Conservation (phyloP, 129 eudicot genomes). For the Saposhnikovia divaricata region DNA sequence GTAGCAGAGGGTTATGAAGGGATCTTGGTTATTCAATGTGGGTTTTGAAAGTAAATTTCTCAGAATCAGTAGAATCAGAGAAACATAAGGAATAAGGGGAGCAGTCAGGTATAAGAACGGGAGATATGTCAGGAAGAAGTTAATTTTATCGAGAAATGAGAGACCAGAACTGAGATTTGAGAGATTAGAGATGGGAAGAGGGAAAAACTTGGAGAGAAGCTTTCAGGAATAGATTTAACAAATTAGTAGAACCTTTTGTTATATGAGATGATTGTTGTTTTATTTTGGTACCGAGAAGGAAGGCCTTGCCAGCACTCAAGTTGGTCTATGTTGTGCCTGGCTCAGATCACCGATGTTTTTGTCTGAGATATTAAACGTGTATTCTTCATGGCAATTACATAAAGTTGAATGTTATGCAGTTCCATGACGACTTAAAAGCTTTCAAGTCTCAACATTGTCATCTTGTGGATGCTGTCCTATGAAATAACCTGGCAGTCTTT, state of each 20-base stretch:
- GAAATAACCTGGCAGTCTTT: no score
- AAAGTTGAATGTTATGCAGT: no score
- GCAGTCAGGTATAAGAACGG: not conserved
- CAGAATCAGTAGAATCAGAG: not conserved
- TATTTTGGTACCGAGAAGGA: no score
- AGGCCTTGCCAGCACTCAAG: no score
- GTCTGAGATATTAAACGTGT: no score
- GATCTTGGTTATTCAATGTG: not conserved
- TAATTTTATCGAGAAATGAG: not conserved
- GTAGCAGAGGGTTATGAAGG: not conserved
- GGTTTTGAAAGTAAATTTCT: not conserved
- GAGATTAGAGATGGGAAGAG: not conserved
- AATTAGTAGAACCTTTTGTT: not conserved
- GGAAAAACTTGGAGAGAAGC: not conserved
- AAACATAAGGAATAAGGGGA: not conserved
- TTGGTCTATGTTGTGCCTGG: no score
- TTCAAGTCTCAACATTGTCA: no score
- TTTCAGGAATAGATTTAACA: not conserved
- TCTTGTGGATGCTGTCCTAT: no score
- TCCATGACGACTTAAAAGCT: no score
- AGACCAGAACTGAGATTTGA: not conserved
- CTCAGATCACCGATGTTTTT: no score
- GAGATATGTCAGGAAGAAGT: not conserved
- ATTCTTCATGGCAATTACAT: no score
- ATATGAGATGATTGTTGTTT: no score